phyloP scores from a whole-genome alignment of 2,329 filamentous ascomycete genomes.

The Colletotrichum brevisporum region DNA sequence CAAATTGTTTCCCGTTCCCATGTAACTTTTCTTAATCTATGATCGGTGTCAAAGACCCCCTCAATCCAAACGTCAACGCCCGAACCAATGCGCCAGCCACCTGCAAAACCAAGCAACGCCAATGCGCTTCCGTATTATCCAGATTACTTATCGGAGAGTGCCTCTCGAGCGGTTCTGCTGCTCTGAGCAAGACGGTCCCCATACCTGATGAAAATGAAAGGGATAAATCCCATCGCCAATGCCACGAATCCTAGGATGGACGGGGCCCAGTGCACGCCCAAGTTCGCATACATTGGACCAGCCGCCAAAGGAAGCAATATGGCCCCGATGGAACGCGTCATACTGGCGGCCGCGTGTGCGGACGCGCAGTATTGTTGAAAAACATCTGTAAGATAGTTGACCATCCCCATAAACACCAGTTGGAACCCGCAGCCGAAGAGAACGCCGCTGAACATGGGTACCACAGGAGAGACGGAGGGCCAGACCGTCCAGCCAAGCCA shows the following conservation, averaged over 20 bases:
- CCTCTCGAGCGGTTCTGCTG: conserved; percentile 41
- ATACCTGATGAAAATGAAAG: conserved; percentile 51
- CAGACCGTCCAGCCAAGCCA: conserved; percentile 73
- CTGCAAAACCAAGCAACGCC: too few species aligned
- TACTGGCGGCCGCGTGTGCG: conserved; percentile 52
- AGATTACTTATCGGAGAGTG: not conserved
- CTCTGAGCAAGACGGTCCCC: conserved; percentile 48
- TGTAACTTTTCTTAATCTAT: too few species aligned
- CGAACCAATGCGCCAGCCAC: too few species aligned
- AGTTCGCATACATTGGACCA: conserved; percentile 48
- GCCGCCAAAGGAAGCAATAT: conserved; percentile 51
- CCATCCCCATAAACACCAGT: conserved; percentile 53
- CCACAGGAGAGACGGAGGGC: conserved; percentile 47
- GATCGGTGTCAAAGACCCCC: too few species aligned
- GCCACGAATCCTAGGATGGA: conserved; percentile 51
- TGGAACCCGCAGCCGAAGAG: conserved; percentile 57
- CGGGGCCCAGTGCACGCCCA: conserved; percentile 54
- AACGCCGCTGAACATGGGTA: conserved; percentile 58
- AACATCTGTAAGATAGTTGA: conserved; percentile 53
- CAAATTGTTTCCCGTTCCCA: too few species aligned
- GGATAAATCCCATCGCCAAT: conserved; percentile 49
- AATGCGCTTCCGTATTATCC: not conserved
- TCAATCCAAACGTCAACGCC: too few species aligned
- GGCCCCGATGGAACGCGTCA: conserved; percentile 51
- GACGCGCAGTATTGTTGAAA: conserved; percentile 52